Conservation (phyloP, 148 eudicot genomes). For the Rhododendron mucronatum region DNA sequence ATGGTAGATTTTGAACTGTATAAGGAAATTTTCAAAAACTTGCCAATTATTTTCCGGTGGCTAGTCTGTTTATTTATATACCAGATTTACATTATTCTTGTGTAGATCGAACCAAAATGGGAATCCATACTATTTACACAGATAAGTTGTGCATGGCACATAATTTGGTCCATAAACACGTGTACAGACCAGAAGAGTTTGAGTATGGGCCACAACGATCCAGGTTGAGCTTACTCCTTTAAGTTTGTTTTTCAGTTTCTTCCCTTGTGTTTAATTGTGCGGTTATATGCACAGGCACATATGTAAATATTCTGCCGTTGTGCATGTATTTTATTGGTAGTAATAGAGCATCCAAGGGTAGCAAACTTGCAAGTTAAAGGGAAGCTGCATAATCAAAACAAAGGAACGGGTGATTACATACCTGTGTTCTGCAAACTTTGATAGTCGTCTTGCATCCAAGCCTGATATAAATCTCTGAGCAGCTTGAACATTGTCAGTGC, state of each 20-base stretch:
- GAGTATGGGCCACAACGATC: background rate
- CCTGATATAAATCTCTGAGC: slow-evolving; percentile 95
- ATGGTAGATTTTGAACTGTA: background rate
- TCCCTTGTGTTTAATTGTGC: background rate
- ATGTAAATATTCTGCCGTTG: background rate
- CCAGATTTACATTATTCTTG: background rate
- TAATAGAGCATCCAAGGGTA: background rate
- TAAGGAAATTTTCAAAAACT: background rate
- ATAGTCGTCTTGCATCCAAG: slow-evolving; percentile 89
- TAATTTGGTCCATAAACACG: background rate
- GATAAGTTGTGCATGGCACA: background rate
- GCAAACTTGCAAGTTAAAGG: background rate
- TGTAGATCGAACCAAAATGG: background rate
- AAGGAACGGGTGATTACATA: slow-evolving; percentile 6
- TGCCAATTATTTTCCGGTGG: background rate
- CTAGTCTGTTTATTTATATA: background rate
- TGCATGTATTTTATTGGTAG: background rate
- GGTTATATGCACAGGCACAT: background rate
- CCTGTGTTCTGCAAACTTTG: slow-evolving; percentile 88
- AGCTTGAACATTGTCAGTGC: slow-evolving; percentile 73
- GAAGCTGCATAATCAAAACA: background rate
- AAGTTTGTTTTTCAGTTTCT: background rate
- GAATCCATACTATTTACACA: background rate
- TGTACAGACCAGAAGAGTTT: background rate
- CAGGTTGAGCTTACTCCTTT: background rate